Evolutionary conservation across 2,329 filamentous ascomycete species (phyloP), one percentile per base, ranked within the genome.

Genomic region (Aspergillus sp.): DNA sequence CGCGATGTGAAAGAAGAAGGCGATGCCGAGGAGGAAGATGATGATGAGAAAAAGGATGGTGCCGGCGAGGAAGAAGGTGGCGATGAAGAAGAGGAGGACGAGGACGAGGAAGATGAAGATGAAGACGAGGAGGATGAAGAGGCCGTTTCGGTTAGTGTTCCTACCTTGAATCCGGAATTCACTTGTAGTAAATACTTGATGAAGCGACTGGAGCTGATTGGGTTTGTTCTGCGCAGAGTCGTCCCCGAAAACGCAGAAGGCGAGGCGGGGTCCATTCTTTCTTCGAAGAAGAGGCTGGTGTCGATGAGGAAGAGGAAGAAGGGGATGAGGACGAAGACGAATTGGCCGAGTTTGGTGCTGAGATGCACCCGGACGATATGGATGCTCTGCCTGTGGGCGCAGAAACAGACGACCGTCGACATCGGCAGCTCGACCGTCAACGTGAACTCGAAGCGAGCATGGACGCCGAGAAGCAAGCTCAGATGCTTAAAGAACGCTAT

Each of bases 251-350:
- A 69, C 86, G 90, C 48, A 71, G 77, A 62, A 84, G 83, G 66
- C 81, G 81, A 65, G 82, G 86, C 54, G 79, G 79, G 54, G 81
- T 88, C 53, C 87, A 88, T 58, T 83, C 85, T 61, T 96, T 96
- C 80, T 83, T 98, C 71, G 93, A 98, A 81, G 88, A 91, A 61
- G 93, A 98, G 76, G 93, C 93, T 66, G 93, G 96, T 71, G 93
- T 98, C 57, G 93, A 97, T 62, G 93, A 86, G 49, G 83, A 94
- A 53, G 89, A 94, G 58, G 89, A 95, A 58, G 84, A 80, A 55
- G 86, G 87, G 51, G 88, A 94, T 54, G 88, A 94, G 44, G 91
- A 96, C 57, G 88, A 94, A 57, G 89, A 94, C 46, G 82, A 87
- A 49, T 83, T 89, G 57, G 88, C 77, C 48, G 88, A 88, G 55